Percentiles rank a stretch among this genome's conserved stretches.
Conservation (phyloP, 2,329 filamentous ascomycete species). For the Penicillium sclerotiorum region DNA sequence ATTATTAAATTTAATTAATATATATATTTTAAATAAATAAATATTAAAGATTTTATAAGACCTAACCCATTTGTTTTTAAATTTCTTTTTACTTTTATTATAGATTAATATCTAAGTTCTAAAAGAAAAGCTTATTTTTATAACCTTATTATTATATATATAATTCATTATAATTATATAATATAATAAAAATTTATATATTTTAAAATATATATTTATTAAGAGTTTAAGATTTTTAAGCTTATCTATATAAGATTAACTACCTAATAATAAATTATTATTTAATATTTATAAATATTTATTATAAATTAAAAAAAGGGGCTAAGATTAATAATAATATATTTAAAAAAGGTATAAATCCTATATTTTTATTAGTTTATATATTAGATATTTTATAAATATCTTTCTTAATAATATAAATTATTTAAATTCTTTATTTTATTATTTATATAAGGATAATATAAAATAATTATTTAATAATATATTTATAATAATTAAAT, state of each 20-base stretch:
- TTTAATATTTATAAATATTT: neutral
- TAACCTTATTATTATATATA: conserved; percentile 1
- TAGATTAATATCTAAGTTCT: conserved; percentile 6
- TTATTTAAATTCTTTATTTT: conserved; percentile 14
- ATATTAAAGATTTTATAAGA: conserved; percentile 5
- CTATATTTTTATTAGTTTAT: conserved; percentile 3
- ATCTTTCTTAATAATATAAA: conserved; percentile 1
- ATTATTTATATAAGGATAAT: conserved; percentile 7
- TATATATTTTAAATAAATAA: conserved; percentile 9
- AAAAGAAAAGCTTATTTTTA: conserved; percentile 6
- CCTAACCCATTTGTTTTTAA: conserved; percentile 13
- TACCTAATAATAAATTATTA: neutral
- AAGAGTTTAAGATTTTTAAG: neutral
- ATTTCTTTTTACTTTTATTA: conserved; percentile 12
- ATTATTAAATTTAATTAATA: too few relatives aligned
- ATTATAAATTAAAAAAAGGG: neutral
- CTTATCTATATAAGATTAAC: neutral
- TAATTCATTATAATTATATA: neutral
- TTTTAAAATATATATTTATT: neutral
- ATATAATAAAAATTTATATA: neutral
- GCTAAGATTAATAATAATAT: neutral
- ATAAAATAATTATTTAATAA: neutral
- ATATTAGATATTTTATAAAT: conserved; percentile 12
- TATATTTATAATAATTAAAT: neutral
- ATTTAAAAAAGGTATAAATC: conserved; percentile 7